Base-by-base conservation (phyloP, 495 filamentous ascomycete genomes). In the Penicilliopsis zonata region DNA sequence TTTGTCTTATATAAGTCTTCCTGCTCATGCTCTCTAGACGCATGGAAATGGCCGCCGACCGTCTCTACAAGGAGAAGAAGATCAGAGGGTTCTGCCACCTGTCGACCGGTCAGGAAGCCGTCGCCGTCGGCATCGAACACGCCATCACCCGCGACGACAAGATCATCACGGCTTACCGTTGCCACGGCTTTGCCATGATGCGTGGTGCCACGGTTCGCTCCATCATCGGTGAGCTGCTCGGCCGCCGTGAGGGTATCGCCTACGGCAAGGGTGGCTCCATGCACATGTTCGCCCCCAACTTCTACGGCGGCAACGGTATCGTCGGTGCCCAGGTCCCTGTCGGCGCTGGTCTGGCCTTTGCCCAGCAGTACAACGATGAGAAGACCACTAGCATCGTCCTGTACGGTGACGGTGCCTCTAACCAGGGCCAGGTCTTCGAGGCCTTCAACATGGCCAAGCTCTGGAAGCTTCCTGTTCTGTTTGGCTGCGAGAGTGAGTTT, bases 361-460 rank as follows among this genome's bases (percentile, higher is more conserved):
- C 90, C 28, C 86, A 96, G 67, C 78, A 94, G 63, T 98, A 98
- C 68, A 78, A 74, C 57, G 74, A 71, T 46, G 74, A 78, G 62
- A 72, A 80, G 61, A 86, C 82, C 54, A 83, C 82, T 30, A 83
- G 82, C 35, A 72, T 98, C 42, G 74, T 85, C 35, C 70, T 98
- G 32, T 98, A 98, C 57, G 90, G 88, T 70, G 90, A 98, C 47
- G 90, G 90, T 66, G 90, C 90, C 37, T 78, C 77, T 65, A 98
- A 98, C 69, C 90, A 98, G 71, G 90, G 90, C 44, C 90, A 98
- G 63, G 92, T 98, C 38, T 98, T 98, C 52, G 90, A 98, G 72
- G 86, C 90, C 35, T 98, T 94, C 75, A 98, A 98, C 77, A 98
- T 98, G 90, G 90, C 90, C 29, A 95, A 95, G 76, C 79, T 98